Evolutionary conservation across 225 moss, liverwort and hornwort genomes (phyloP).

Genomic region (Lunularia cruciata): DNA sequence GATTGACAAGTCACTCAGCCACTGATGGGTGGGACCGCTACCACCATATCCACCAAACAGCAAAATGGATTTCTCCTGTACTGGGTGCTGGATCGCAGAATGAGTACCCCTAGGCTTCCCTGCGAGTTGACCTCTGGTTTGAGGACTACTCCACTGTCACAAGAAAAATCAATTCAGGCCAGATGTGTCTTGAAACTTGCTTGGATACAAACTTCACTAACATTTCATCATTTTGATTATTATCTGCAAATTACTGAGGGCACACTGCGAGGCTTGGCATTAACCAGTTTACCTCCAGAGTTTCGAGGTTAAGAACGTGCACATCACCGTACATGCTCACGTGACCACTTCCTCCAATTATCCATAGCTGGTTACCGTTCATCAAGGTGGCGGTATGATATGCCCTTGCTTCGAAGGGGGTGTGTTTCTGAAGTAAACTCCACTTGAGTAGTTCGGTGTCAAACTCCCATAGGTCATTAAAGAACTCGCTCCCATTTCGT

Average conservation of each 20-base stretch:
- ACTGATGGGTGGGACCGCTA: constrained; percentile 54
- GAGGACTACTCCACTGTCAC: constrained; percentile 61
- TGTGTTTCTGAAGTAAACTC: constrained; percentile 66
- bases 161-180: background rate
- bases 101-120: constrained; percentile 74
- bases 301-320: constrained; percentile 61
- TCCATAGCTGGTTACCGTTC: constrained; percentile 65
- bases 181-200: too few relatives aligned
- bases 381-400: constrained; percentile 84
- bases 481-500: constrained; percentile 69
- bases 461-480: constrained; percentile 81
- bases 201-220: too few relatives aligned
- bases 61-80: constrained; percentile 54
- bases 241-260: too few relatives aligned
- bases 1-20: constrained; percentile 66
- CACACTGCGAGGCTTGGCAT: too few relatives aligned
- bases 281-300: constrained; percentile 49
- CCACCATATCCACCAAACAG: constrained; percentile 81
- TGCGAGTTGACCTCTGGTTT: constrained; percentile 54
- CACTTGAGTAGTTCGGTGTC: constrained; percentile 59
- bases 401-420: constrained; percentile 67
- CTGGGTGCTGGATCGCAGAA: constrained; percentile 72
- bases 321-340: constrained; percentile 74
- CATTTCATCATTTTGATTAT: too few relatives aligned
- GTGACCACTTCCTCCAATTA: constrained; percentile 83